Evolutionary conservation across 495 filamentous ascomycete species (phyloP).

Genomic region (Penicillium macrosclerotiorum): DNA sequence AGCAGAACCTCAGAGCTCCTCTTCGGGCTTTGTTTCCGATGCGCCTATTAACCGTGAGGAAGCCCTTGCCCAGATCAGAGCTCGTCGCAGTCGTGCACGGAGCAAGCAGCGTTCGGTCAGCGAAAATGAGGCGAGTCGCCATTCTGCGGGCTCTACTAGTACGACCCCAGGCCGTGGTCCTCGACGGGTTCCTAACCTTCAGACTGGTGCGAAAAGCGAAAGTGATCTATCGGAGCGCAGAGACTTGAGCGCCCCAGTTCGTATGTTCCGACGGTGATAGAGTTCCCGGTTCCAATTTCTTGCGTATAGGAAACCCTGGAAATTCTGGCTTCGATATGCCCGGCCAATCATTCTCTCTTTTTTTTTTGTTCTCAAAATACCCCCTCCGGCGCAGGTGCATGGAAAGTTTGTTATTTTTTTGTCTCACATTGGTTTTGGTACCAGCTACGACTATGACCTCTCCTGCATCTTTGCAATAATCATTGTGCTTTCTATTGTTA

Average conservation of each 20-base stretch:
- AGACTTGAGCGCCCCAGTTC: conserved; percentile 41
- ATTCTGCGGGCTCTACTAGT: conserved; percentile 24
- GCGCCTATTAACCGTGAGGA: conserved; percentile 49
- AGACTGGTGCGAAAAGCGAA: conserved; percentile 28
- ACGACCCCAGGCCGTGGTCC: conserved; percentile 27
- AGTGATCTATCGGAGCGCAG: conserved; percentile 32
- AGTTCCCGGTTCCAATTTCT: background rate
- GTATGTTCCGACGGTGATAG: conserved; percentile 34
- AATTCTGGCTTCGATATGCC: too few species aligned
- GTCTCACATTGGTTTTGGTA: too few species aligned
- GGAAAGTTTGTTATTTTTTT: too few species aligned
- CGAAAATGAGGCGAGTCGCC: conserved; percentile 33
- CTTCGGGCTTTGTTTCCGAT: conserved; percentile 30
- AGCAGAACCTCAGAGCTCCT: conserved; percentile 20
- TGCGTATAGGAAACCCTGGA: conserved; percentile 11
- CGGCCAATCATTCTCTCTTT: too few species aligned
- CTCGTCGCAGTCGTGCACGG: conserved; percentile 44
- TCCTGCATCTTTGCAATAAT: too few species aligned
- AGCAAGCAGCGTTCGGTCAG: conserved; percentile 46
- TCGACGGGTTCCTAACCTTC: conserved; percentile 39
- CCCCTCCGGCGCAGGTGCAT: too few species aligned
- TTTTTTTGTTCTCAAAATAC: too few species aligned
- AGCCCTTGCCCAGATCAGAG: conserved; percentile 51
- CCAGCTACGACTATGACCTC: too few species aligned
- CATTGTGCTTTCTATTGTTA: too few species aligned